Evolutionary conservation across 768 basidiomycete species (phyloP), one percentile per base, ranked within the genome.

Genomic region (Russula sp.): DNA sequence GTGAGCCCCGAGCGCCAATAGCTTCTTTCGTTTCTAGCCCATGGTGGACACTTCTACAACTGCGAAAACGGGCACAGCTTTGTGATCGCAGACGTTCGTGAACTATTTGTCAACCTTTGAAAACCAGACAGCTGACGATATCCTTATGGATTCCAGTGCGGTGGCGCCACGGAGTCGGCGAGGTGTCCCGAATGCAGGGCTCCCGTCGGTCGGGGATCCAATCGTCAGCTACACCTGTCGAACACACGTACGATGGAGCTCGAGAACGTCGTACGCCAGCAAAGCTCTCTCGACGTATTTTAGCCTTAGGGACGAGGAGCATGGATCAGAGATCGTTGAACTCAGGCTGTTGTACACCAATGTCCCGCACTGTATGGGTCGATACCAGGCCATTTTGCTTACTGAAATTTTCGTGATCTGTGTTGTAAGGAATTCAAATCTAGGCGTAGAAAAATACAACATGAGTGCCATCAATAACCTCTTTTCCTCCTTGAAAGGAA

Each of bases 121-220:
- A 51, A 4, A 4, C 32, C 16, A 51, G 32, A 34, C 16, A 18
- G 16, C 50, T 51, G 50, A 51, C 32, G 16, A 18, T 31, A 14
- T 37, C 6, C 40, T 57, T 31, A 2, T 37, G 39, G 9, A 5
- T 9, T 37, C 7, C 60, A 85, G 83, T 86, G 84, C 57, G 84
- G 84, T n/a, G 82, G 83, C 2, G 84, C 84, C 0, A 80, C 77
- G 75, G 35, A 81, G 67, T 68, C 55, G 1, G 71, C 79, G 6
- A 66, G 37, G 8, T 87, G 86, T 61, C 83, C 84, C 1, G 85
- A 87, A 66, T 87, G 85, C 65, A 76, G 78, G 18, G 80, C 77
- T 4, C 61, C 66, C 0, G 82, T 86, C 57, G 84, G 84, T 59
- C 83, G 27, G 27, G 27, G 86, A 7, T 42, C 57, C 1, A 31